Base-by-base conservation (phyloP, 495 filamentous ascomycete genomes). In the Geopyxis carbonaria region DNA sequence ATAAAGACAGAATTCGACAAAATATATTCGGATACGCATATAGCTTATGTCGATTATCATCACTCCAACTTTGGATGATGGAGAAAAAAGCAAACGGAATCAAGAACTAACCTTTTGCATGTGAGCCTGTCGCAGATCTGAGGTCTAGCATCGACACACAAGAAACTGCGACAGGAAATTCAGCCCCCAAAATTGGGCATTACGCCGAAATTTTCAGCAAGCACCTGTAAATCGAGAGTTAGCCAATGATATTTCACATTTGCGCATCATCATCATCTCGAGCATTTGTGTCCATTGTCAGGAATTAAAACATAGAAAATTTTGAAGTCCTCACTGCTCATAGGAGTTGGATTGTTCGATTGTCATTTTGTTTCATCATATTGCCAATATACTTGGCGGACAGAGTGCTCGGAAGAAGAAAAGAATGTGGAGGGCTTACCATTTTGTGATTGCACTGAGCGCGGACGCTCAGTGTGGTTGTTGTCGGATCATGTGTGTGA, bases 301-400 rank as follows among this genome's bases (percentile, higher is more conserved):
- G 11, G 31, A 9, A 22, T 18, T 11, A 13, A n/a, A 34, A 35
- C 40, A 43, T 29, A 43, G 30, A 37, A 32, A 43, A 19, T 22
- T 27, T 27, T 22, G 31, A 9, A 25, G 31, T 56, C 52, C 52
- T 56, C 52, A 56, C 47, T 46, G 40, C 41, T 32, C 42, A 43
- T 56, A 56, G 52, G 52, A 55, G 52, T 56, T 56, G 52, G 52
- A 56, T 56, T 56, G 52, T 56, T 56, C 52, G n/a, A n/a, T n/a
- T n/a, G n/a, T n/a, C n/a, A n/a, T n/a, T n/a, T n/a, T n/a, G n/a
- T n/a, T n/a, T n/a, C n/a, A n/a, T n/a, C n/a, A n/a, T n/a, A n/a
- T n/a, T n/a, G n/a, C n/a, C n/a, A n/a, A n/a, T n/a, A n/a, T n/a
- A n/a, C n/a, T n/a, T n/a, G n/a, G n/a, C n/a, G n/a, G n/a, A n/a